Base-by-base conservation (phyloP, 192 early-diverging fungal species). In the Backusella westeae region DNA sequence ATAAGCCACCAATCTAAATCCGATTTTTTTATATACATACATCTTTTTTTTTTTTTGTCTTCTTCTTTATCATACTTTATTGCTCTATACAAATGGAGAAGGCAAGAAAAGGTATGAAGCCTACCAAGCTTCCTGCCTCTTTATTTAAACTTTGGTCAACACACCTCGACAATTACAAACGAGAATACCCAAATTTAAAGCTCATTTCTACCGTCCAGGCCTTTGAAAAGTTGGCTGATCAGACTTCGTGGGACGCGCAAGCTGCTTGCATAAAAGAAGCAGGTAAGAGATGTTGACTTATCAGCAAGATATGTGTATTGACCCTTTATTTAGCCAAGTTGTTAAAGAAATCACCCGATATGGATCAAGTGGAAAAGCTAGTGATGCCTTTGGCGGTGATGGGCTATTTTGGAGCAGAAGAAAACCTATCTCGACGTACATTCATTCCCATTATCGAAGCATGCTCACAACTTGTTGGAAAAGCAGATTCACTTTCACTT, bases 391-490 rank as follows among this genome's bases (percentile, higher is more conserved):
- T 85, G 17, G 80, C 75, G 14, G 70, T 49, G 6, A 53, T 72
- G 34, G 78, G 78, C 15, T 86, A 84, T 74, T 86, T 81, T 38
- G 38, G 36, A 34, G 78, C 85, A 19, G 41, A 36, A 1, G 82
- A 84, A 71, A 74, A 66, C 32, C 44, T 80, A 41, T 72, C 83
- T 39, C 78, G 81, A 39, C 78, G 83, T 14, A 59, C 69, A 29
- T 84, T 80, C 46, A 73, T 86, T 8, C 77, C 82, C 6, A 23
- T 80, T 29, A 15, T 72, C 1, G 46, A 70, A 29, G 42, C 71
- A 15, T 44, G 52, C 10, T 8, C 17, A 2, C 39, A 59, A 2
- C 72, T 67, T 8, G 8, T 26, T 17, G 32, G 29, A 70, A 17
- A 42, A 42, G 8, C 71, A 21, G 36, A 69, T 26, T 2, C 26